Conservation (phyloP, 2,329 filamentous ascomycete species). For the Cordyceps farinosa region DNA sequence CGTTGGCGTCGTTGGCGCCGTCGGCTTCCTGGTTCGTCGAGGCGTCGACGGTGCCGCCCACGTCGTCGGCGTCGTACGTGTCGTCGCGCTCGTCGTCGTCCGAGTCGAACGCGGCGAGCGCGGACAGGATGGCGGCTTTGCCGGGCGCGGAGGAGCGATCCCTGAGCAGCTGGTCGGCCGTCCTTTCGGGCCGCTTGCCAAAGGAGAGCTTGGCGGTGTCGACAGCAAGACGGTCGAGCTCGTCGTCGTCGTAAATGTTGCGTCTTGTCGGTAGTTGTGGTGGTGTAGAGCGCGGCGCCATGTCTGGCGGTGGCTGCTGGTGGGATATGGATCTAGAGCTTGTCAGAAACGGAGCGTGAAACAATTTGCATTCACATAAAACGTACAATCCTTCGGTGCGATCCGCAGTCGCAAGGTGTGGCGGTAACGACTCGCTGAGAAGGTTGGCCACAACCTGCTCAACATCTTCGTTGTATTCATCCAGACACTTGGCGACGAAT, state of each 20-base stretch:
- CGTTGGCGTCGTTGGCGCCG: conserved; percentile 50
- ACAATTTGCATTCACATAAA: conserved; percentile 21
- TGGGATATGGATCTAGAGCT: conserved; percentile 28
- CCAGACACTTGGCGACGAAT: conserved; percentile 75
- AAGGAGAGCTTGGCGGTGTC: conserved; percentile 69
- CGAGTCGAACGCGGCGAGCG: conserved; percentile 82
- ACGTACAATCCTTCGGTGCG: conserved; percentile 60
- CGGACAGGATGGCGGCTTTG: conserved; percentile 84
- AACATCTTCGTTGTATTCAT: conserved; percentile 72
- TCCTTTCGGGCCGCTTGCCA: conserved; percentile 64
- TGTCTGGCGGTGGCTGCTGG: conserved; percentile 29
- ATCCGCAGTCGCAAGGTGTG: conserved; percentile 62
- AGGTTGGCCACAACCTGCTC: conserved; percentile 80
- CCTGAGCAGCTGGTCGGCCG: conserved; percentile 68
- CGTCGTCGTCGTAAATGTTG: conserved; percentile 78
- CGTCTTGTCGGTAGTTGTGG: conserved; percentile 55
- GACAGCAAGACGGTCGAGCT: conserved; percentile 67
- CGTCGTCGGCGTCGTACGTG: conserved; percentile 89
- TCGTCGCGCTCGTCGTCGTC: conserved; percentile 97
- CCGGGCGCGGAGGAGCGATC: conserved; percentile 63
- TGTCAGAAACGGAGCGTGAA: conserved; percentile 1
- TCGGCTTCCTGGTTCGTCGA: conserved; percentile 52
- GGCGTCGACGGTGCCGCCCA: conserved; percentile 81
- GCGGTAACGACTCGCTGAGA: conserved; percentile 71
- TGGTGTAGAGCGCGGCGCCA: conserved; percentile 60